These are phyloP conservation scores for Aspergillus oerlinghausenensis DNA, from an alignment of 2,329 filamentous ascomycete species.

Conservation along the genomic window DNA sequence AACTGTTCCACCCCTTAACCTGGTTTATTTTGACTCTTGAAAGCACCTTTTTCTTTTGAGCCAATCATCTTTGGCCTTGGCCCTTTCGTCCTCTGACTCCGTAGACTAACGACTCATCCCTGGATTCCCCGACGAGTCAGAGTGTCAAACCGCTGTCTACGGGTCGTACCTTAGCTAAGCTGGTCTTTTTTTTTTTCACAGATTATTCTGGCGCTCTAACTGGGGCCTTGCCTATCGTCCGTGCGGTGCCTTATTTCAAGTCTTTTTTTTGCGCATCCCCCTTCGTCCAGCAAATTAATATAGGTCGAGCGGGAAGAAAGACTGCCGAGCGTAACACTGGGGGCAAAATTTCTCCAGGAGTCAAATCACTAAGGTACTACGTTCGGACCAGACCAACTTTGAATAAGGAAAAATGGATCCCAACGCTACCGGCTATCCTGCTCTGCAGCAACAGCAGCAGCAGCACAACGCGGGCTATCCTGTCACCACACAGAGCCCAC, in stretches of 20 bases:
- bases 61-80: neutral
- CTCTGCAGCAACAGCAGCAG: slow-evolving; percentile 12
- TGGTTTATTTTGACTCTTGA: neutral
- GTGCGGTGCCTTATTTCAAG: neutral
- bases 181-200: neutral
- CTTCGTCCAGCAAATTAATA: neutral
- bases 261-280: neutral
- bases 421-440: slow-evolving; percentile 25
- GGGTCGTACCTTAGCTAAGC: neutral
- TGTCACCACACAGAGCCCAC: slow-evolving; percentile 29
- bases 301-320: neutral
- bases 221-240: neutral
- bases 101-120: neutral
- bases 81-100: neutral
- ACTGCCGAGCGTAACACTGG: neutral
- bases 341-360: neutral
- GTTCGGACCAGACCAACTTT: neutral
- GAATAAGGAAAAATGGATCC: slow-evolving; percentile 23
- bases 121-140: neutral
- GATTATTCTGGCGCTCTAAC: too few species aligned
- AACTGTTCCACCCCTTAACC: neutral
- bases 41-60: neutral
- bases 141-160: neutral
- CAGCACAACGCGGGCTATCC: slow-evolving; percentile 27
- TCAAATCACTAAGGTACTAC: neutral